Conservation (phyloP, 441 rosid species). For the Syzygium syzygioides region DNA sequence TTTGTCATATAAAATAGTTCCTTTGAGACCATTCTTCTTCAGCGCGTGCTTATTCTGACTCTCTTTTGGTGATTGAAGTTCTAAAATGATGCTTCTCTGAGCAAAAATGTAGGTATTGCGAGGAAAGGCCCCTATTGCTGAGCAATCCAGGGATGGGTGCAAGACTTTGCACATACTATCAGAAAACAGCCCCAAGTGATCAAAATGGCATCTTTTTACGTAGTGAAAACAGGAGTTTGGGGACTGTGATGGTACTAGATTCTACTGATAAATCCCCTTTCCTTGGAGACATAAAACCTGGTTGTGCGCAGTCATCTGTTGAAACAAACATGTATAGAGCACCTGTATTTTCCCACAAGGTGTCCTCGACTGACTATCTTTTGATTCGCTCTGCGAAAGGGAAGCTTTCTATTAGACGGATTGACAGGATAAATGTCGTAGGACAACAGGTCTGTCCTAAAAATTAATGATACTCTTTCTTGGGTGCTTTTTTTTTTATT, state of each 20-base stretch:
- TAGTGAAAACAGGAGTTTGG: constrained; percentile 53
- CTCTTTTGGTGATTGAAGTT: not conserved
- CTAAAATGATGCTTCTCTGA: not conserved
- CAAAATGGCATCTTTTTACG: constrained; percentile 57
- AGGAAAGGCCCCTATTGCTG: constrained; percentile 93
- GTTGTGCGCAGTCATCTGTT: constrained; percentile 79
- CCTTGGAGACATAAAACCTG: constrained; percentile 87
- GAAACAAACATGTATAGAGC: constrained; percentile 97
- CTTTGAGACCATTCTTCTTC: not conserved
- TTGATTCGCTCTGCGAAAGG: constrained; percentile 96
- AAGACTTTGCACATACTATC: constrained; percentile 89
- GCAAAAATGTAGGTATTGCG: constrained; percentile 63
- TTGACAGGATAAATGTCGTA: constrained; percentile 84
- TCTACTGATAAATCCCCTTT: constrained; percentile 95
- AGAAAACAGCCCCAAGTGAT: constrained; percentile 71
- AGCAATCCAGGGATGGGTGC: constrained; percentile 99
- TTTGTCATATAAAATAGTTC: not conserved
- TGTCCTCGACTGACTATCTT: constrained; percentile 81
- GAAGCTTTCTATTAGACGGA: constrained; percentile 91
- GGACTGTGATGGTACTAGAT: constrained; percentile 69
- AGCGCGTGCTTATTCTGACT: not conserved
- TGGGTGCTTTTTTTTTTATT: not conserved
- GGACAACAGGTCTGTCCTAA: constrained; percentile 83
- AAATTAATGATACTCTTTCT: not conserved
- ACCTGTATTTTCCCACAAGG: constrained; percentile 82